Evolutionary conservation across 192 early-diverging fungal genomes (phyloP).

Genomic region (Diversispora eburnea): DNA sequence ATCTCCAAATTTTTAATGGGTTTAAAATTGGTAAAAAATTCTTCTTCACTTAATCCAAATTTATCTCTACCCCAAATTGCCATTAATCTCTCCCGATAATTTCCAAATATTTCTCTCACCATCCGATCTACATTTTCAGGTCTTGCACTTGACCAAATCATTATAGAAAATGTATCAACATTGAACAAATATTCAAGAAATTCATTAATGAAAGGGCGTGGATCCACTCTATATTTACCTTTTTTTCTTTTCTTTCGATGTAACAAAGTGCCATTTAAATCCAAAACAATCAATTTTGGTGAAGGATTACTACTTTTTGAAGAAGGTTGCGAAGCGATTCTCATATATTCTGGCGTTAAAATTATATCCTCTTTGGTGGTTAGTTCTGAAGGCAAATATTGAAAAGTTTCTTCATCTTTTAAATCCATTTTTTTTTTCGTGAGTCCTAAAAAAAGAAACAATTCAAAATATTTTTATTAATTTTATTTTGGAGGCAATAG

Average conservation of each 20-base stretch:
- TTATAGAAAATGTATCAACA: constrained; percentile 56
- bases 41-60: constrained; percentile 39
- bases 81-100: constrained; percentile 34
- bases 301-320: constrained; percentile 22
- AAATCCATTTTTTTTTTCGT: too few relatives aligned
- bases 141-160: constrained; percentile 71
- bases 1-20: constrained; percentile 61
- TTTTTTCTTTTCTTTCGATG: constrained; percentile 30
- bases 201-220: constrained; percentile 48
- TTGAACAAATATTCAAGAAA: constrained; percentile 57
- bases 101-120: constrained; percentile 42
- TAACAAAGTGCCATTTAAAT: constrained; percentile 68
- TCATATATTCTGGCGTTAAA: background rate
- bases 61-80: constrained; percentile 59
- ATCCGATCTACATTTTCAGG: constrained; percentile 52
- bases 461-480: too few relatives aligned
- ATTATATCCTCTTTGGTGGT: too few relatives aligned
- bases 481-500: too few relatives aligned
- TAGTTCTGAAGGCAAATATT: too few relatives aligned
- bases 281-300: constrained; percentile 56
- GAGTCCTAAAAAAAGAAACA: too few relatives aligned
- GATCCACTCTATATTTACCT: constrained; percentile 9
- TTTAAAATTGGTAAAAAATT: constrained; percentile 39
- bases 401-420: too few relatives aligned
- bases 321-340: background rate